These are phyloP conservation scores for Peronospora farinosa DNA, from an alignment of 352 stramenopile genomes.

Conservation along the genomic window DNA sequence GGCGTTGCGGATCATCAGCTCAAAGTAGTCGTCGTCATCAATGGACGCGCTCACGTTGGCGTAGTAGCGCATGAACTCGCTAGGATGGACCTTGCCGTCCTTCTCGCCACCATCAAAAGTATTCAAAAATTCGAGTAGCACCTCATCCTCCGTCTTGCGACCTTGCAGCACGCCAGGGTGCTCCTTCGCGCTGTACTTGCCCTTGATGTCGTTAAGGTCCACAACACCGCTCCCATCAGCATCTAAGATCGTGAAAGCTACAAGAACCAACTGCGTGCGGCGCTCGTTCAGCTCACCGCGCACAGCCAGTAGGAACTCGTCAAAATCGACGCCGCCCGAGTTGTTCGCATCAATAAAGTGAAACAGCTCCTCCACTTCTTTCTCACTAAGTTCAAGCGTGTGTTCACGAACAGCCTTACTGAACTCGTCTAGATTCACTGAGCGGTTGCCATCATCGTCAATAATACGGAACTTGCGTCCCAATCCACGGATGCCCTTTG, in stretches of 20 bases:
- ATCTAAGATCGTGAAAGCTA: conserved; percentile 76
- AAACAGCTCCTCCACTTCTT: conserved; percentile 71
- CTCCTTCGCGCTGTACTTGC: conserved; percentile 72
- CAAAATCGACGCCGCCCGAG: conserved; percentile 75
- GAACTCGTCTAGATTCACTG: conserved; percentile 70
- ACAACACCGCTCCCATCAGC: conserved; percentile 64
- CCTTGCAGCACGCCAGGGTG: conserved; percentile 83
- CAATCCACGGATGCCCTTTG: conserved; percentile 64
- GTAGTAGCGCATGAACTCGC: conserved; percentile 89
- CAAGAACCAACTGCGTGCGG: conserved; percentile 64
- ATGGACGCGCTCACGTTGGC: conserved; percentile 86
- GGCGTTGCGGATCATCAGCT: conserved; percentile 88
- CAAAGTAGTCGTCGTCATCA: conserved; percentile 89
- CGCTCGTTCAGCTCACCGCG: conserved; percentile 69
- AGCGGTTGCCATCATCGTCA: conserved; percentile 81
- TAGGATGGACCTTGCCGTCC: conserved; percentile 76
- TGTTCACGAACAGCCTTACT: conserved; percentile 70
- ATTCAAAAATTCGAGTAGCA: conserved; percentile 81
- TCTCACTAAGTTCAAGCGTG: conserved; percentile 42
- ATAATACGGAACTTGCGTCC: conserved; percentile 87
- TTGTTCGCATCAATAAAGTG: conserved; percentile 77
- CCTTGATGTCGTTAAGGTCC: conserved; percentile 68
- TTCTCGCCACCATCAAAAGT: conserved; percentile 85
- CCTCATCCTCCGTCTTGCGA: conserved; percentile 58
- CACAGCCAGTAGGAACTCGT: conserved; percentile 77